Evolutionary conservation across 2,329 filamentous ascomycete genomes (phyloP).

Genomic region (Arthrobotrys pseudoclavata): DNA sequence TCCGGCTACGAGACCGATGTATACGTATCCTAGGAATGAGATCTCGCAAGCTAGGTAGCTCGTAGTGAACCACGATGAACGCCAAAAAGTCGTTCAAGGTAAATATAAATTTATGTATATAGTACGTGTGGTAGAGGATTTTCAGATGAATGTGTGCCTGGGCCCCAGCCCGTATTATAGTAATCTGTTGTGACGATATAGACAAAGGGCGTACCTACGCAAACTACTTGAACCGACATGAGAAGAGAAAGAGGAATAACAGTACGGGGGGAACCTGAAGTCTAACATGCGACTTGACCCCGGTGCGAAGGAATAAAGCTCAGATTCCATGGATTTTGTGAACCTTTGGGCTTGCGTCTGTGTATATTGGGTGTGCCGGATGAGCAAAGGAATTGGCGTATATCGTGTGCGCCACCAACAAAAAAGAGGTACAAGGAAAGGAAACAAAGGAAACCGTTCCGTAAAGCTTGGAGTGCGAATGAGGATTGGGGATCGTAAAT

Average conservation of each 20-base stretch:
- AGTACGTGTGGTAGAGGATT: too few relatives aligned
- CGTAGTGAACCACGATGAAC: too few relatives aligned
- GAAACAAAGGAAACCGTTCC: not conserved
- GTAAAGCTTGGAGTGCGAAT: not conserved
- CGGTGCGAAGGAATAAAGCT: not conserved
- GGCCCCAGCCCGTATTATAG: too few relatives aligned
- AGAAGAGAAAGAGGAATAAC: too few relatives aligned
- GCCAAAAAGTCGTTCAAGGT: too few relatives aligned
- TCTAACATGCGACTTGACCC: not conserved
- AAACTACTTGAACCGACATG: not conserved
- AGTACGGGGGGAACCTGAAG: not conserved
- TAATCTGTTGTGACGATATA: not conserved
- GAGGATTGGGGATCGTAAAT: not conserved
- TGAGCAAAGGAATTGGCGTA: not conserved
- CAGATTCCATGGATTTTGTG: not conserved
- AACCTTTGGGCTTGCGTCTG: not conserved
- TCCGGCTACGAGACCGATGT: too few relatives aligned
- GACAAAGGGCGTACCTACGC: too few relatives aligned
- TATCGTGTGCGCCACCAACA: not conserved
- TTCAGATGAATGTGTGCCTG: too few relatives aligned
- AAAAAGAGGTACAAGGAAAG: not conserved
- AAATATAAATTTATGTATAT: too few relatives aligned
- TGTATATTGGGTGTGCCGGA: constrained; percentile 2
- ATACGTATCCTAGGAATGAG: too few relatives aligned
- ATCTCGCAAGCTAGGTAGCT: too few relatives aligned